Evolutionary conservation across 2,329 filamentous ascomycete genomes (phyloP), one percentile per base, ranked within the genome.

Genomic region (Pseudogymnoascus sp.): DNA sequence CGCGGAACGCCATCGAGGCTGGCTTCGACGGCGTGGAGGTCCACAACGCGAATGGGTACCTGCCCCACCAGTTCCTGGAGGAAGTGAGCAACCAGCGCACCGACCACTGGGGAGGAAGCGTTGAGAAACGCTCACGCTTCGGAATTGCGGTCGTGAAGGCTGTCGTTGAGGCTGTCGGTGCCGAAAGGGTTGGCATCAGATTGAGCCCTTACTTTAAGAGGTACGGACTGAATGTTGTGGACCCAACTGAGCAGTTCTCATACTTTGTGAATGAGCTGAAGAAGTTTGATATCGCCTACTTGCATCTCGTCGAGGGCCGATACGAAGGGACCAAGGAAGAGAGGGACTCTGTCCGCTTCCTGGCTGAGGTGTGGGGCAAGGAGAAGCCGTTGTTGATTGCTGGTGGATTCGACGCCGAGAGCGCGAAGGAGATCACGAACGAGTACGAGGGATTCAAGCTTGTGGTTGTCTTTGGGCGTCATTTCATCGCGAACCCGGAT

Each of bases 131-230:
- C 64, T 70, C 76, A 64, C 71, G 81, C 28, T 82, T 85, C 65
- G 76, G 76, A 0, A 66, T 85, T 7, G 82, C 85, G 67, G 78
- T 83, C n/a, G 76, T 82, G 1, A 76, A 80, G 47, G 81, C 81
- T 0, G 78, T 83, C 5, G 72, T 74, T 0, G 72, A 76, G 0
- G 79, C 81, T 0, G 73, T 83, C 15, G 85, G 84, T 0, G 70
- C 80, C 0, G 78, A 85, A 1, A 76, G 77, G 11, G 77, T 80
- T 2, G 83, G 79, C 0, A 80, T 88, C 35, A 80, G 86, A 1
- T 74, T 90, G 3, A 83, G 78, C 2, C 87, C 87, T 0, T 88
- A 81, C 76, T 88, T 84, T 74, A 83, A 88, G 65, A 80, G 80
- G 36, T 85, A 88, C 84, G 38, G 38, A 31, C 26, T 61, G 59